Evolutionary conservation across 331 rosid genomes (phyloP).

Genomic region (Quercus tomentella): DNA sequence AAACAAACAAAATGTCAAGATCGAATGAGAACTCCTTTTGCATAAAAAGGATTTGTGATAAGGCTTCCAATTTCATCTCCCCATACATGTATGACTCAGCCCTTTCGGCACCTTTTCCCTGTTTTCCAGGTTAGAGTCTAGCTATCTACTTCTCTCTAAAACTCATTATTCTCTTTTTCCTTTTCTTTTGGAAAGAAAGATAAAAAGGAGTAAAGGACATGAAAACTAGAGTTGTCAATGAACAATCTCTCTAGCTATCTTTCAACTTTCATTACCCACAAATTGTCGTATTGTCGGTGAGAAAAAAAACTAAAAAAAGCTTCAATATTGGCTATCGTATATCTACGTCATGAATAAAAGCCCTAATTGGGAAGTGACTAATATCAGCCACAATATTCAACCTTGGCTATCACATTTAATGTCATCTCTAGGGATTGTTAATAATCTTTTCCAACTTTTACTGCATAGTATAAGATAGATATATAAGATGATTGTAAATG

Average conservation of each 20-base stretch:
- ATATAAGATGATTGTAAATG: too few species aligned
- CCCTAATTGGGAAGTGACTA: too few species aligned
- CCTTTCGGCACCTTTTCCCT: not conserved
- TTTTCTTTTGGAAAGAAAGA: not conserved
- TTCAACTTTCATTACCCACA: not conserved
- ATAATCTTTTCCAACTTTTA: too few species aligned
- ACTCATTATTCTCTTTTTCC: not conserved
- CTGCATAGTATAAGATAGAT: too few species aligned
- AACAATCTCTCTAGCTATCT: not conserved
- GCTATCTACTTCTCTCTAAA: not conserved
- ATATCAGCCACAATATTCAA: too few species aligned
- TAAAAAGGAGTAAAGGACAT: not conserved
- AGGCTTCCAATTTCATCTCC: not conserved
- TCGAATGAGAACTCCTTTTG: not conserved
- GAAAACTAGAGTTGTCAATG: not conserved
- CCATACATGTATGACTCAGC: not conserved
- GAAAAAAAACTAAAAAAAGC: too few species aligned
- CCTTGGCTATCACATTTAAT: too few species aligned
- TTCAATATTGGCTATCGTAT: too few species aligned
- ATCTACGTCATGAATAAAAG: too few species aligned
- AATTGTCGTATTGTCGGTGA: not conserved
- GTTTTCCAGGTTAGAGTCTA: not conserved
- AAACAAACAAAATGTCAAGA: not conserved
- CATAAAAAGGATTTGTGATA: not conserved
- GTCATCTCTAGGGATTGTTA: too few species aligned